These are phyloP conservation scores for Nemophila menziesii DNA, from an alignment of 257 asterid genomes.

Conservation along the genomic window DNA sequence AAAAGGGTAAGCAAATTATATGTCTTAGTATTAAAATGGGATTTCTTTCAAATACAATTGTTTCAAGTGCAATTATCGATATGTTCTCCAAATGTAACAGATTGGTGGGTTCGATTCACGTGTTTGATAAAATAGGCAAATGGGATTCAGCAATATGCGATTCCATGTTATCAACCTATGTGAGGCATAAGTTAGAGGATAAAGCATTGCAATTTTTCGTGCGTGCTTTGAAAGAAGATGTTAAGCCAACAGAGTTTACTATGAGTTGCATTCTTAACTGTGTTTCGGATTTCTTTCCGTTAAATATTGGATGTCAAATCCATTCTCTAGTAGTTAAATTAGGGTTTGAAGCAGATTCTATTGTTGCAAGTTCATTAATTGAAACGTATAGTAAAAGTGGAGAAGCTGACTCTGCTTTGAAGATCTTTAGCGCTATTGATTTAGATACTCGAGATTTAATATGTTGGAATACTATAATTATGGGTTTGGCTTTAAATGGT, in stretches of 20 bases:
- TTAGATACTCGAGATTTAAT: slow-evolving; percentile 51
- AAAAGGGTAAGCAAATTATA: slow-evolving; percentile 43
- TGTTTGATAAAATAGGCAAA: slow-evolving; percentile 28
- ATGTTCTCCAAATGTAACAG: slow-evolving; percentile 62
- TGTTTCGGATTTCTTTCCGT: slow-evolving; percentile 27
- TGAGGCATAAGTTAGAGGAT: slow-evolving; percentile 31
- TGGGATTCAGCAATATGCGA: slow-evolving; percentile 40
- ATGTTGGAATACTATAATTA: slow-evolving; percentile 50
- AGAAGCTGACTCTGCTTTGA: slow-evolving; percentile 24
- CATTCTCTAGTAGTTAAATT: slow-evolving; percentile 49
- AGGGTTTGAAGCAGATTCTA: slow-evolving; percentile 41
- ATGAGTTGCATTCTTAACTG: slow-evolving; percentile 41
- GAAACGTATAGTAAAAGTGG: slow-evolving; percentile 45
- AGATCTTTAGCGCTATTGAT: slow-evolving; percentile 24
- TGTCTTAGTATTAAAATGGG: slow-evolving; percentile 53
- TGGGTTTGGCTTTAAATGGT: slow-evolving; percentile 46
- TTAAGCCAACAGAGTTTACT: slow-evolving; percentile 52
- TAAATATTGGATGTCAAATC: slow-evolving; percentile 45
- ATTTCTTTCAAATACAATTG: slow-evolving; percentile 32
- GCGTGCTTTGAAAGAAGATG: slow-evolving; percentile 21
- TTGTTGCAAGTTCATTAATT: slow-evolving; percentile 52
- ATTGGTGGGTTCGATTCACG: slow-evolving; percentile 28
- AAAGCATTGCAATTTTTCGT: slow-evolving; percentile 38
- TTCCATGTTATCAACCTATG: slow-evolving; percentile 58
- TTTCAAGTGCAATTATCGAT: slow-evolving; percentile 62